These are phyloP conservation scores for Aspergillus tamarii DNA, from an alignment of 2,329 filamentous ascomycete species.

Conservation along the genomic window DNA sequence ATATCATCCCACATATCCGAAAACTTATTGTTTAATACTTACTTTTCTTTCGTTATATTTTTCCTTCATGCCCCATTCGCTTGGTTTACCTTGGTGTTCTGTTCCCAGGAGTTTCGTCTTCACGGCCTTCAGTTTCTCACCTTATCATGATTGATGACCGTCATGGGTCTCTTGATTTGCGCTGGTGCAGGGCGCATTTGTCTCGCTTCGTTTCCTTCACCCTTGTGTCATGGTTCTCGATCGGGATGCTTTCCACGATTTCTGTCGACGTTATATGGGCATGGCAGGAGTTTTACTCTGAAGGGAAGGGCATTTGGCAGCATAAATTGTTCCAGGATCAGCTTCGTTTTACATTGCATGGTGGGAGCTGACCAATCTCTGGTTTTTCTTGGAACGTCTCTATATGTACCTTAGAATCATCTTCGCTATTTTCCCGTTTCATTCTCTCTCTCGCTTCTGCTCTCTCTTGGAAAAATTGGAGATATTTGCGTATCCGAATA, in stretches of 20 bases:
- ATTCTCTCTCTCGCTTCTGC: constrained; percentile 6
- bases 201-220: constrained; percentile 12
- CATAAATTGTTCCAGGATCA: constrained; percentile 21
- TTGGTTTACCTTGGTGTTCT: constrained; percentile 14
- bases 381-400: constrained; percentile 6
- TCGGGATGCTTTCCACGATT: constrained; percentile 19
- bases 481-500: constrained; percentile 8
- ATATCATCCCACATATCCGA: not conserved
- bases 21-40: constrained; percentile 17
- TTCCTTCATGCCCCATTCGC: constrained; percentile 10
- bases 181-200: constrained; percentile 18
- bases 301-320: constrained; percentile 24
- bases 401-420: constrained; percentile 20
- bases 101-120: constrained; percentile 15
- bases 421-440: constrained; percentile 9
- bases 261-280: constrained; percentile 23
- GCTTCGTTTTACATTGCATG: constrained; percentile 21
- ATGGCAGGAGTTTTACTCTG: constrained; percentile 27
- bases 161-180: constrained; percentile 17
- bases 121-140: not conserved
- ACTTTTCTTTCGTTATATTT: constrained; percentile 10
- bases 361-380: constrained; percentile 15
- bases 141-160: constrained; percentile 21
- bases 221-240: constrained; percentile 10
- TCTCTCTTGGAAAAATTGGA: not conserved